Evolutionary conservation across 1,139 yeast genomes (phyloP).

Genomic region (Pichia sp.): DNA sequence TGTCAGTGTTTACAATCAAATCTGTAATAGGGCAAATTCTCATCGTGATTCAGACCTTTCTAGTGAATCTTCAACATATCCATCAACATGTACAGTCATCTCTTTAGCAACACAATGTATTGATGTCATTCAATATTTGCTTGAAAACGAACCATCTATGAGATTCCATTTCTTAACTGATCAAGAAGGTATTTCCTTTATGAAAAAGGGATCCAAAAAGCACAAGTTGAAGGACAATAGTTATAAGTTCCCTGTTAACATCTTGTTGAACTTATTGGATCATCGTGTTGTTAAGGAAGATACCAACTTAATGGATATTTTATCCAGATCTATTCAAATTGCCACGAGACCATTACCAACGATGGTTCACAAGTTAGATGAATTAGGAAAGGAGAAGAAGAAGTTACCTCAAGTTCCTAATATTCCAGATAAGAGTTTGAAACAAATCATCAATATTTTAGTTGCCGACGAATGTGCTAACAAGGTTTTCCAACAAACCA

Average conservation of each 20-base stretch:
- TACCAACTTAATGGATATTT: slow-evolving; percentile 69
- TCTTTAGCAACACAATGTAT: slow-evolving; percentile 75
- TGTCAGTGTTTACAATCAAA: slow-evolving; percentile 62
- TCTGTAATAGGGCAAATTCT: slow-evolving; percentile 40
- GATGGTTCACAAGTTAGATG: slow-evolving; percentile 35
- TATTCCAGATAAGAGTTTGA: slow-evolving; percentile 63
- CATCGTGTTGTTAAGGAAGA: slow-evolving; percentile 66
- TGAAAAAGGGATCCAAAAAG: slow-evolving; percentile 42
- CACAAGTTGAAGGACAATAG: slow-evolving; percentile 44
- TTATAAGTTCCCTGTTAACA: slow-evolving; percentile 68
- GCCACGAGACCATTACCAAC: slow-evolving; percentile 71
- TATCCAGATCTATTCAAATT: slow-evolving; percentile 73
- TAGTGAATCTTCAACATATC: slow-evolving; percentile 36
- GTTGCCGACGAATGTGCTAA: slow-evolving; percentile 88
- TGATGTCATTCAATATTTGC: slow-evolving; percentile 70
- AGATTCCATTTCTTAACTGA: slow-evolving; percentile 79
- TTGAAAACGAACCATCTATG: slow-evolving; percentile 67
- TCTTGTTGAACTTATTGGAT: slow-evolving; percentile 61
- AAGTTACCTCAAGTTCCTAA: slow-evolving; percentile 48
- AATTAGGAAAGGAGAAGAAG: slow-evolving; percentile 24
- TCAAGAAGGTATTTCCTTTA: slow-evolving; percentile 62
- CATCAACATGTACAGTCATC: slow-evolving; percentile 64
- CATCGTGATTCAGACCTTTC: neutral
- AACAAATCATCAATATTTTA: slow-evolving; percentile 63
- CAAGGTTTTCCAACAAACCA: slow-evolving; percentile 80